A percentile compares a stretch with the other conserved stretches of the same genome.
phyloP scores from a whole-genome alignment of 2,329 filamentous ascomycete species.

The Phaeosphaeriaceae sp. region DNA sequence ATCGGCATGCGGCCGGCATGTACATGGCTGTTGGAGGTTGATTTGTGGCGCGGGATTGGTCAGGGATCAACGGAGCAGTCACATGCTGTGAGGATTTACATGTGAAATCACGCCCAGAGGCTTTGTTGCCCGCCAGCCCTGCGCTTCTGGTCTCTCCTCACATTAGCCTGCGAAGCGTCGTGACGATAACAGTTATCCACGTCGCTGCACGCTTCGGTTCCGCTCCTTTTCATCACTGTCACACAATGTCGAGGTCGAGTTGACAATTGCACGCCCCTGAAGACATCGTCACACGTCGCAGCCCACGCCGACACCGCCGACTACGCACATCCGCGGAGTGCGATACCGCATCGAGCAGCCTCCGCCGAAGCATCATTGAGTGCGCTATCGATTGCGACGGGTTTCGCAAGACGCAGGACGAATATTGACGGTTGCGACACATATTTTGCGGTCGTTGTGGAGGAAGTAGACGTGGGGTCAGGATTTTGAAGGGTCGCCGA shows the following conservation, averaged over 20 bases:
- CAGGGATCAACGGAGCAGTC: neutral
- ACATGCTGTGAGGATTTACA: constrained; percentile 3
- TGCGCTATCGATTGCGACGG: constrained; percentile 4
- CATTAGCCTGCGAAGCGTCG: neutral
- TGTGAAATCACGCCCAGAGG: constrained; percentile 1
- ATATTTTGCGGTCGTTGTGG: neutral
- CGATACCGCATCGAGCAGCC: constrained; percentile 5
- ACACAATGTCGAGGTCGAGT: constrained; percentile 3
- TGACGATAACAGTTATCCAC: neutral
- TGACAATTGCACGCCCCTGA: neutral
- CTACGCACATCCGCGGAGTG: constrained; percentile 4
- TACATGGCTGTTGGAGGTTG: neutral
- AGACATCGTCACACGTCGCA: constrained; percentile 3
- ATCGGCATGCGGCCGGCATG: neutral
- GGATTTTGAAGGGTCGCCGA: neutral
- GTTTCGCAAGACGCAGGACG: neutral
- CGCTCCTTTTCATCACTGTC: neutral
- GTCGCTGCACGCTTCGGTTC: neutral
- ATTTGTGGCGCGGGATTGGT: constrained; percentile 5
- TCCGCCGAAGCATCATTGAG: neutral
- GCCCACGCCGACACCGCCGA: constrained; percentile 3
- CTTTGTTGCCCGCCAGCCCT: neutral
- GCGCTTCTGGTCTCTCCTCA: constrained; percentile 1
- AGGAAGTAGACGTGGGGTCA: neutral
- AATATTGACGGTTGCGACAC: neutral